Conservation (phyloP, 441 rosid genomes). For the Adansonia grandidieri region DNA sequence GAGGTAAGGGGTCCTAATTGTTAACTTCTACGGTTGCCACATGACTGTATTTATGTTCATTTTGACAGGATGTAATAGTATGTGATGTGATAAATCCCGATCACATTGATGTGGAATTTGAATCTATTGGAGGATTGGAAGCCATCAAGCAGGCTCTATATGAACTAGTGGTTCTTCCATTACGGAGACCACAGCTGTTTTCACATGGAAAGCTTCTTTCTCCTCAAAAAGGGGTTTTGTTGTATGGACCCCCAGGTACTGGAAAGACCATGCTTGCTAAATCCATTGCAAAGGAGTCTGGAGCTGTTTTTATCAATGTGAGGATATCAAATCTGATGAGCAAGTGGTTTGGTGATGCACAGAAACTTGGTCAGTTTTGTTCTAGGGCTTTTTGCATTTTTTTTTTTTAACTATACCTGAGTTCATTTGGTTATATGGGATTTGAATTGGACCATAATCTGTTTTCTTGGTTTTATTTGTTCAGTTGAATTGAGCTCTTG, state of each 20-base stretch:
- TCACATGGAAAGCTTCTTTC: constrained; percentile 85
- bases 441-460: background rate
- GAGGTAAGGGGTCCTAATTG: background rate
- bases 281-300: constrained; percentile 93
- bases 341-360: constrained; percentile 99
- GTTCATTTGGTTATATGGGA: background rate
- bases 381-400: background rate
- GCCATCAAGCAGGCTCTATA: constrained; percentile 69
- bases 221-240: constrained; percentile 89
- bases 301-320: constrained; percentile 88
- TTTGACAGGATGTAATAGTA: constrained; percentile 80
- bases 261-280: constrained; percentile 99
- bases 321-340: constrained; percentile 87
- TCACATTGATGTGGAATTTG: constrained; percentile 83
- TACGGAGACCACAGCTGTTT: constrained; percentile 87
- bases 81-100: constrained; percentile 94
- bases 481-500: background rate
- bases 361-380: constrained; percentile 78
- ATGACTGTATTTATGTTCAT: background rate
- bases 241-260: constrained; percentile 94
- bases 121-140: constrained; percentile 83
- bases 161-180: constrained; percentile 84
- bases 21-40: background rate
- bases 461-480: background rate
- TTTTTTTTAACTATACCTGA: background rate